Evolutionary conservation across 768 basidiomycete species (phyloP), one percentile per base, ranked within the genome.

Genomic region (Rhodotorula toruloides): DNA sequence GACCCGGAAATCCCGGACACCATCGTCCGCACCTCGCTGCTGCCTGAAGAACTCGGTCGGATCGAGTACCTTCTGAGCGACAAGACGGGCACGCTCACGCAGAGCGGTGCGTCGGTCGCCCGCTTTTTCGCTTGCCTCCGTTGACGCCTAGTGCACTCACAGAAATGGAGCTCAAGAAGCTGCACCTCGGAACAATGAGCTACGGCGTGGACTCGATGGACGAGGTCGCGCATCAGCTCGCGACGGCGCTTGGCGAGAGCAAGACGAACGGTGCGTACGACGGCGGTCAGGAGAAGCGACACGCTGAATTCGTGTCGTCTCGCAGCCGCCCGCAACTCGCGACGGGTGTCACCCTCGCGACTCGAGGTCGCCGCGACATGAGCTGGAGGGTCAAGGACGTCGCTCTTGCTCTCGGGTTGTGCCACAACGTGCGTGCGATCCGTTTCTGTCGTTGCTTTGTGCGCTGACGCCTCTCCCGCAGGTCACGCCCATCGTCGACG

Each of bases 141-240:
- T 27, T 39, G 29, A 32, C 11, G 11, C 5, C 22, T 27, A n/a
- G 19, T 34, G 14, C 37, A 2, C 6, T 10, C 7, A 7, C 77
- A 97, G 94, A 97, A 77, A 99, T 99, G 96, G 94, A 98, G 78
- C 89, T 98, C 88, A 92, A 88, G 81, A 99, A 96, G 77, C 81
- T 99, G 36, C 96, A 98, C 74, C 90, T 98, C 88, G 96, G 96
- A 9, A 99, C 96, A 2, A 90, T 97, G 84, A 93, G 91, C 1
- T 99, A 93, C 74, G 93, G 90, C 3, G 87, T 81, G 69, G 96
- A 99, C 73, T 87, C 96, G n/a, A 98, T 99, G 94, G 96, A 99
- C 73, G 96, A 99, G 76, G 91, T 98, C 32, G 84, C 87, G 3
- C 90, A 90, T 79, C 91, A 98, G 72, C 81, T 99, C n/a, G 84